Percentiles rank a stretch among this genome's conserved stretches.
Conservation (phyloP, 306 rosid species). For the cucumber (Cucumis sativus) region DNA sequence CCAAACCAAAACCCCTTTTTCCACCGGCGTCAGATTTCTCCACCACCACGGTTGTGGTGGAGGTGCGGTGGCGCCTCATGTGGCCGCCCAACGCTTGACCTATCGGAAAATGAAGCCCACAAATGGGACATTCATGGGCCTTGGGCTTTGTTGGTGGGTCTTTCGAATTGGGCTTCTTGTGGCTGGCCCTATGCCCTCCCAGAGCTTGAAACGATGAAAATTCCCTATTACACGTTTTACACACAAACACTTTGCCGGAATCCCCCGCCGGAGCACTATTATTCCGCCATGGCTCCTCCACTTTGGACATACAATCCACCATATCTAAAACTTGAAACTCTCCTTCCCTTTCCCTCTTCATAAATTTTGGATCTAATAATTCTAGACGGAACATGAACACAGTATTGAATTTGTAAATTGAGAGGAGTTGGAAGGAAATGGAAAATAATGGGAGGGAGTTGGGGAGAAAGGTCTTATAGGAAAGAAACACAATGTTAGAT, state of each 20-base stretch:
- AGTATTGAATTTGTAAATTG: no score
- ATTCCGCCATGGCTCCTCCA: not conserved
- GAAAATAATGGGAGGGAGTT: no score
- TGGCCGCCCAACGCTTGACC: constrained; percentile 98
- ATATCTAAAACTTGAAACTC: constrained; percentile 4
- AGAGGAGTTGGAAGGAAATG: no score
- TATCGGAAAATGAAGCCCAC: constrained; percentile 48
- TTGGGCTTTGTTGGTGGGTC: constrained; percentile 18
- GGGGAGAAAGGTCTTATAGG: no score
- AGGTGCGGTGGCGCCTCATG: constrained; percentile 64
- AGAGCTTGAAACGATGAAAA: constrained; percentile 75
- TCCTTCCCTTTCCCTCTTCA: constrained; percentile 41
- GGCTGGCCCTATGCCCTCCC: constrained; percentile 87
- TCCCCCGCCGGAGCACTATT: not conserved
- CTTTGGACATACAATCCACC: constrained; percentile 34
- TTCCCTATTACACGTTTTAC: constrained; percentile 51
- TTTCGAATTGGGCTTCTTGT: constrained; percentile 45
- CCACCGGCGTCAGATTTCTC: constrained; percentile 23
- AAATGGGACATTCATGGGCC: constrained; percentile 55
- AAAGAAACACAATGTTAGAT: no score
- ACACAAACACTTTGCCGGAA: constrained; percentile 19
- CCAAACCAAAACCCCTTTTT: constrained; percentile 26
- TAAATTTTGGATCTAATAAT: not conserved
- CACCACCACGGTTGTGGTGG: constrained; percentile 7
- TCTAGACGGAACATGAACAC: not conserved